phyloP scores from a whole-genome alignment of 2,329 filamentous ascomycete species.

The Diplodia scrobiculata region DNA sequence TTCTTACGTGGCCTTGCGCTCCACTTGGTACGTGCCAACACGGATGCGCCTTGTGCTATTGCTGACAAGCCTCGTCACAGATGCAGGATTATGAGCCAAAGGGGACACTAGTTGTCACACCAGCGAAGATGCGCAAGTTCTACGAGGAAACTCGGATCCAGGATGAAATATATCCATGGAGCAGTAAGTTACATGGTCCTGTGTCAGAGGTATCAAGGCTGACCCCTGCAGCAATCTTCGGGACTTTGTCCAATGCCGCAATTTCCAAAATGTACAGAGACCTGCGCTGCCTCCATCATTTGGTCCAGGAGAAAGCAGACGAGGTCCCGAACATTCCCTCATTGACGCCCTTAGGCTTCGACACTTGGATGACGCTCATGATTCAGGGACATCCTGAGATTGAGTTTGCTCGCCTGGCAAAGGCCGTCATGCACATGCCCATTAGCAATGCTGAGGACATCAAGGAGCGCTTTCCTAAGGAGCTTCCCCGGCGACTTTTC shows the following conservation, averaged over 20 bases:
- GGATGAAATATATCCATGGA: slow-evolving; percentile 69
- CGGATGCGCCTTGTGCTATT: neutral
- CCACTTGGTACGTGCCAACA: slow-evolving; percentile 62
- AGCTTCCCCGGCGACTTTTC: slow-evolving; percentile 72
- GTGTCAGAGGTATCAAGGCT: neutral
- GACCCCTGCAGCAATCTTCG: slow-evolving; percentile 45
- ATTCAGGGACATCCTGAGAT: slow-evolving; percentile 75
- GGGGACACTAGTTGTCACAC: slow-evolving; percentile 70
- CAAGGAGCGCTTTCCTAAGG: slow-evolving; percentile 75
- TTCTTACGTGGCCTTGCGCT: slow-evolving; percentile 73
- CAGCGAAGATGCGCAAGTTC: slow-evolving; percentile 72
- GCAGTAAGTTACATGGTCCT: slow-evolving; percentile 53
- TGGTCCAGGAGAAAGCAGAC: slow-evolving; percentile 45
- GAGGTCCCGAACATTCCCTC: slow-evolving; percentile 47
- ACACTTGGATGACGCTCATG: slow-evolving; percentile 68
- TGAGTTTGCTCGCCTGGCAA: slow-evolving; percentile 70
- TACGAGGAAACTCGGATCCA: slow-evolving; percentile 68
- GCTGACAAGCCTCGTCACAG: slow-evolving; percentile 43
- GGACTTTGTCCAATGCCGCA: slow-evolving; percentile 45
- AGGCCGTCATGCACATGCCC: slow-evolving; percentile 69
- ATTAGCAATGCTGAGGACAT: slow-evolving; percentile 66
- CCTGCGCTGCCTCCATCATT: slow-evolving; percentile 53
- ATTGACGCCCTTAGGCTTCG: slow-evolving; percentile 52
- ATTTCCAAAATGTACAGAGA: slow-evolving; percentile 52
- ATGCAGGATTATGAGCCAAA: slow-evolving; percentile 70